These are phyloP conservation scores for Calocybe cyanea DNA, from an alignment of 768 basidiomycete genomes.

Conservation along the genomic window DNA sequence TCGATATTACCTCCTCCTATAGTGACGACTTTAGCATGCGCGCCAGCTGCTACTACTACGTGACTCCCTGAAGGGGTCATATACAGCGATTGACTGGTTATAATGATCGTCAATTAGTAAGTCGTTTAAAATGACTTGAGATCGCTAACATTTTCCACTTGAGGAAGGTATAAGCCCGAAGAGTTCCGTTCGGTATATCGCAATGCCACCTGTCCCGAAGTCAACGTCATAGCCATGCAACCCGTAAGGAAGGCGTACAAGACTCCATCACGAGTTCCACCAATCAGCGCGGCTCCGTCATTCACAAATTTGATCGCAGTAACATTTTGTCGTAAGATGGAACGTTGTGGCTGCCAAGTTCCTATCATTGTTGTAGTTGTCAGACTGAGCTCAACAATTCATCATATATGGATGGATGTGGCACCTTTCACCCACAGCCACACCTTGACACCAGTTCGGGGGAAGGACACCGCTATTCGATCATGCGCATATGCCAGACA, in stretches of 20 bases:
- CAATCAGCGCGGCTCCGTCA: conserved; percentile 59
- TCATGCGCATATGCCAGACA: conserved; percentile 56
- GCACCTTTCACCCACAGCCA: conserved; percentile 60
- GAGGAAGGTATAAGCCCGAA: conserved; percentile 57
- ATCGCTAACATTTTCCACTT: conserved; percentile 52
- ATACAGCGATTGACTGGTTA: conserved; percentile 52
- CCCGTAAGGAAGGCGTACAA: conserved; percentile 37
- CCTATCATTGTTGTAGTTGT: conserved; percentile 30
- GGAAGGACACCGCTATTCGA: conserved; percentile 60
- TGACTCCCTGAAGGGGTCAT: conserved; percentile 45
- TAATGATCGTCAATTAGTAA: conserved; percentile 1
- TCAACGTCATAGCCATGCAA: not conserved
- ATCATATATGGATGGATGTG: not conserved
- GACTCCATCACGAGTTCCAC: conserved; percentile 68
- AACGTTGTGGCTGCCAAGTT: conserved; percentile 60
- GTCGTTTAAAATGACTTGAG: not conserved
- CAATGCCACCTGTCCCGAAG: conserved; percentile 54
- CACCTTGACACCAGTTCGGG: conserved; percentile 56
- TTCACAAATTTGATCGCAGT: conserved; percentile 61
- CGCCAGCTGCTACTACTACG: conserved; percentile 50
- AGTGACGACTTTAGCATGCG: conserved; percentile 47
- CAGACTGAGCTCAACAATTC: not conserved
- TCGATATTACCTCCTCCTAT: conserved; percentile 50
- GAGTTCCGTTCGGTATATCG: conserved; percentile 62
- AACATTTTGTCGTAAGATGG: conserved; percentile 62